Percentiles rank a stretch among this genome's conserved stretches.
Conservation (phyloP, 1,284 basidiomycete species). For the Rugosomyces carneus region DNA sequence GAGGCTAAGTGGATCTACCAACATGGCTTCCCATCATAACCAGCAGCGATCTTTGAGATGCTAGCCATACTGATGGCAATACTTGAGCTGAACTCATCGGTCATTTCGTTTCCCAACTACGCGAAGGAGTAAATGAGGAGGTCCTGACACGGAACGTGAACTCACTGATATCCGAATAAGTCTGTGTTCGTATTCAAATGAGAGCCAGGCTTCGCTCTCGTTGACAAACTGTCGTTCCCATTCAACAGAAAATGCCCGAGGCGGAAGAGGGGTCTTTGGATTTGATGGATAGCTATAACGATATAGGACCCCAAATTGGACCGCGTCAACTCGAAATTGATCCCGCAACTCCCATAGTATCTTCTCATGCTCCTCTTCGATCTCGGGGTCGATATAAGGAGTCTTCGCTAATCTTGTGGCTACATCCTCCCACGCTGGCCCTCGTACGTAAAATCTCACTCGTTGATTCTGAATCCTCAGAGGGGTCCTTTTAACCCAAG, state of each 20-base stretch:
- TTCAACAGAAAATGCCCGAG: slow-evolving; percentile 60
- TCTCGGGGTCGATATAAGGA: slow-evolving; percentile 53
- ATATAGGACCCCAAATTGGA: slow-evolving; percentile 59
- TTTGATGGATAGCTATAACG: slow-evolving; percentile 27
- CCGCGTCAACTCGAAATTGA: slow-evolving; percentile 44
- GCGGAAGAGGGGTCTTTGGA: slow-evolving; percentile 26
- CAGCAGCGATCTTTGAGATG: slow-evolving; percentile 53
- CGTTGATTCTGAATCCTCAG: slow-evolving; percentile 32
- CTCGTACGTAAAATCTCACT: slow-evolving; percentile 31
- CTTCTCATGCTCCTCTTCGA: slow-evolving; percentile 46
- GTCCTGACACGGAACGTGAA: slow-evolving; percentile 12
- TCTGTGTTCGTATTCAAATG: slow-evolving; percentile 62
- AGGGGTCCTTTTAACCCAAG: slow-evolving; percentile 31
- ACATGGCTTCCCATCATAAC: slow-evolving; percentile 46
- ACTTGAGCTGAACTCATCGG: slow-evolving; percentile 43
- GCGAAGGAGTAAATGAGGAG: slow-evolving; percentile 2
- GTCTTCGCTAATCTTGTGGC: slow-evolving; percentile 45
- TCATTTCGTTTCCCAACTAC: slow-evolving; percentile 51
- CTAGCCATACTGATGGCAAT: slow-evolving; percentile 51
- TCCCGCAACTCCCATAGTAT: slow-evolving; percentile 41
- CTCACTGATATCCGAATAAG: slow-evolving; percentile 50
- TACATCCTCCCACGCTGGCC: slow-evolving; percentile 18
- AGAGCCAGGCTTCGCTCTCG: slow-evolving; percentile 44
- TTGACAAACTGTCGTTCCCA: slow-evolving; percentile 42
- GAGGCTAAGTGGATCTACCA: slow-evolving; percentile 12